phyloP scores from a whole-genome alignment of 352 stramenopile species.

The Pythium oligandrum region DNA sequence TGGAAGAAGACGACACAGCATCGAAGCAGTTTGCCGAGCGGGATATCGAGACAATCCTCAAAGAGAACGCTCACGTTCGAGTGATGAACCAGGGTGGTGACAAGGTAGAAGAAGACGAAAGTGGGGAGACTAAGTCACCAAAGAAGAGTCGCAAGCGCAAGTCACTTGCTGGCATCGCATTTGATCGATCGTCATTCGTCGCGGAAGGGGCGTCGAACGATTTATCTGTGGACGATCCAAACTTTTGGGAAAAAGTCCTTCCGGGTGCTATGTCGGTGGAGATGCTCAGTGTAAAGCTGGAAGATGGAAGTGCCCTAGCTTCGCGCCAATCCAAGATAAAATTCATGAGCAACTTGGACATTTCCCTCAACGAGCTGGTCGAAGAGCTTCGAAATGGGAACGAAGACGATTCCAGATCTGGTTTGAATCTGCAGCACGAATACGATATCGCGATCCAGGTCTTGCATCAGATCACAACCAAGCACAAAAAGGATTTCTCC shows the following conservation, averaged over 20 bases:
- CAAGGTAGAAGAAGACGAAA: constrained; percentile 27
- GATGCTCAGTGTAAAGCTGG: constrained; percentile 85
- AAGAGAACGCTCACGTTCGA: constrained; percentile 78
- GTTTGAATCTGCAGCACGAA: constrained; percentile 69
- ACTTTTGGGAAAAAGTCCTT: constrained; percentile 95
- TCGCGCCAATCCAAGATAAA: constrained; percentile 85
- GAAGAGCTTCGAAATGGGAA: constrained; percentile 54
- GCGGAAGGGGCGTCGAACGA: constrained; percentile 87
- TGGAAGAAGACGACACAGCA: constrained; percentile 94
- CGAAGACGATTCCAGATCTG: constrained; percentile 35
- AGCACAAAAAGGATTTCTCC: constrained; percentile 79
- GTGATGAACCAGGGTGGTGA: constrained; percentile 37
- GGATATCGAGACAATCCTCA: constrained; percentile 96
- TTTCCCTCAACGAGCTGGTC: constrained; percentile 66
- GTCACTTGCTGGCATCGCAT: constrained; percentile 71
- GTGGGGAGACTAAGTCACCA: constrained; percentile 13
- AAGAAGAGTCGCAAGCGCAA: constrained; percentile 59
- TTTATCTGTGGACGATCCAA: constrained; percentile 93
- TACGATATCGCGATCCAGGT: constrained; percentile 87
- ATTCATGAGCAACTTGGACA: constrained; percentile 86
- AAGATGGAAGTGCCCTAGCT: constrained; percentile 76
- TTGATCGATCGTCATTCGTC: constrained; percentile 89
- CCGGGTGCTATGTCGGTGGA: constrained; percentile 79
- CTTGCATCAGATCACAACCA: constrained; percentile 65
- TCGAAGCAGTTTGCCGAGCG: constrained; percentile 92